Evolutionary conservation across 495 filamentous ascomycete genomes (phyloP), one percentile per base, ranked within the genome.

Genomic region (Penicillium silybi): DNA sequence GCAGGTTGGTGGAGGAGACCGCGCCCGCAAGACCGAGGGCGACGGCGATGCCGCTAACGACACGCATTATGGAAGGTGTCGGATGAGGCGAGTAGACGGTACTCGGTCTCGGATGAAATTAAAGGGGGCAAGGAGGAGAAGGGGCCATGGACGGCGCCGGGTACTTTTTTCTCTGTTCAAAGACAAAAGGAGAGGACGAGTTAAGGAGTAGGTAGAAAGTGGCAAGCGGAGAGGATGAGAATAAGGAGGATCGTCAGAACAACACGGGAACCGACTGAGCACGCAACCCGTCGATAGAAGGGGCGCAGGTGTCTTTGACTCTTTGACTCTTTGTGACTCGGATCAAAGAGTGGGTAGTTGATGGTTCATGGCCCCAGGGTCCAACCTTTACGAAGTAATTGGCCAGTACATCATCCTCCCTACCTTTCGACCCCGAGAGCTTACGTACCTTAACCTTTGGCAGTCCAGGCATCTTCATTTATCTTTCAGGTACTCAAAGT

Each of bases 1-100:
- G 71, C 66, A 78, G 63, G 58, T 56, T 70, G 51, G 41, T 23
- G 23, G 75, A 69, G 52, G 72, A 61, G 51, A 70, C 65, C 9
- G 67, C 60, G 44, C 65, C 58, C 16, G 56, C 68, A 47, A 72
- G 58, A 55, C 58, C 63, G 34, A 72, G 58, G 37, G 69, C 66
- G 55, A 69, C 57, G 46, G 76, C 71, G 57, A 79, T 72, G 54
- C 59, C 54, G 50, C 59, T 46, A 18, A 51, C 51, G 52, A 75
- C 47, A 62, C 69, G 69, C 72, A 75, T 75, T 47, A 48, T 62
- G 57, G 40, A 43, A 20, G 46, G 34, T 11, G 20, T 43, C 8
- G 48, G 38, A 39, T 16, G 44, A 48, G 52, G 44, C 50, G 37
- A 51, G 51, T 17, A 45, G 39, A 32, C 45, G 32, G 40, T 37